These are phyloP conservation scores for Penicillium rolfsii DNA, from an alignment of 2,329 filamentous ascomycete species.

Conservation along the genomic window DNA sequence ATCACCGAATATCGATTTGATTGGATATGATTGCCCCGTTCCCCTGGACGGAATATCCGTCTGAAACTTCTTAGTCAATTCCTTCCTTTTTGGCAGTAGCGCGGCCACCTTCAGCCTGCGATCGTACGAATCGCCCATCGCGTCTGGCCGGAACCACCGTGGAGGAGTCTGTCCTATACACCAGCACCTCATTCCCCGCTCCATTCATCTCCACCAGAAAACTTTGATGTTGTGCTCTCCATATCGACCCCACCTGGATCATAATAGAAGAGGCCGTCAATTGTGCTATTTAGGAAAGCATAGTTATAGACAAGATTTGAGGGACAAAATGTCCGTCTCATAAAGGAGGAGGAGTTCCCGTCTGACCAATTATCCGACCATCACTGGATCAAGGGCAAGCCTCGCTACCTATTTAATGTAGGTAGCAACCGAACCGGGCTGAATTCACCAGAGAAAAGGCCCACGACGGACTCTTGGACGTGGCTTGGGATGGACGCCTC, in stretches of 20 bases:
- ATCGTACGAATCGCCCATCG: not conserved
- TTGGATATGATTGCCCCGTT: not conserved
- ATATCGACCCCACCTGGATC: not conserved
- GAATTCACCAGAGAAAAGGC: not conserved
- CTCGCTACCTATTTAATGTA: not conserved
- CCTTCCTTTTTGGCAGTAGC: not conserved
- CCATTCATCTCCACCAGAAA: not conserved
- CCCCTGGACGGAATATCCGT: not conserved
- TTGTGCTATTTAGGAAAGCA: not conserved
- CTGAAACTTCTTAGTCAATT: not conserved
- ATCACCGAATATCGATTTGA: constrained; percentile 1
- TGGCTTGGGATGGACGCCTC: not conserved
- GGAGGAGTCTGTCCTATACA: not conserved
- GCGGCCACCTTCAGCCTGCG: not conserved
- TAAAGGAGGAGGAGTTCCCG: not conserved
- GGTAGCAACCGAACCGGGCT: not conserved
- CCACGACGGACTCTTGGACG: not conserved
- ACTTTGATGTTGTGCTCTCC: not conserved
- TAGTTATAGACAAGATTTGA: not conserved
- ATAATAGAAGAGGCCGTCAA: not conserved
- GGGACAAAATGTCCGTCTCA: not conserved
- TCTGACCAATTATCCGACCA: not conserved
- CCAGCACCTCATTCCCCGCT: not conserved
- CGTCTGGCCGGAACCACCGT: not conserved
- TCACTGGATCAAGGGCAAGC: not conserved